Base-by-base conservation (phyloP, 2,329 filamentous ascomycete species). In the Clarireedia hainanense region DNA sequence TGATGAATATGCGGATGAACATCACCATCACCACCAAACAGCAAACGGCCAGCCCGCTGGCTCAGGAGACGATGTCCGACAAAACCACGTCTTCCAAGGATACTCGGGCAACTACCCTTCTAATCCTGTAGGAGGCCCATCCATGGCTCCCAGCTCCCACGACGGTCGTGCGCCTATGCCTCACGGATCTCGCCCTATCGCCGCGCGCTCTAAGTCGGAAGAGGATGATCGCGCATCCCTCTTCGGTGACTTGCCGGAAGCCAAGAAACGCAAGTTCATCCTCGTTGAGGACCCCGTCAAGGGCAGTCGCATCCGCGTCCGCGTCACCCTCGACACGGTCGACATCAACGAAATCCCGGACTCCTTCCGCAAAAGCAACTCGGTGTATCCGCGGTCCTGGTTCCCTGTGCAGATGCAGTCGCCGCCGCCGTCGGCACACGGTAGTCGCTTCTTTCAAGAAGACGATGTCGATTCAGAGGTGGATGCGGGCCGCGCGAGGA, bases 301-400 rank as follows among this genome's bases (percentile, higher is more conserved):
- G 37, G 87, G 86, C 52, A 86, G 83, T 50, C 83, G 91, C 43
- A 85, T 96, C 1, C 85, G 92, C 15, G 91, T 97, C 47, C 87
- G 91, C 59, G 91, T 96, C 51, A 94, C 88, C 60, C 83, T 99
- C n/a, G 90, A 96, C 68, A 85, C 86, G 46, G 91, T 96, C 64
- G 88, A 96, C 69, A 95, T 94, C 75, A 87, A 91, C 67, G 92
- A 97, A 72, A 95, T 97, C 68, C 92, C 92, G 1, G 92, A 97
- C 71, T 94, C 89, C 15, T 96, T 96, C 75, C 88, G 92, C 63
- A 91, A 91, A 73, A 84, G 82, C 55, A 92, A 92, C 65, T 90
- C 89, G 9, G 91, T 97, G 2, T 97, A 86, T 67, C 92, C 91
- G 7, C 86, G 91, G 48, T 91, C 89, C 56, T 97, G 92, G 73